Evolutionary conservation across 129 eudicot species (phyloP).

Genomic region (Pittosporum tobira): DNA sequence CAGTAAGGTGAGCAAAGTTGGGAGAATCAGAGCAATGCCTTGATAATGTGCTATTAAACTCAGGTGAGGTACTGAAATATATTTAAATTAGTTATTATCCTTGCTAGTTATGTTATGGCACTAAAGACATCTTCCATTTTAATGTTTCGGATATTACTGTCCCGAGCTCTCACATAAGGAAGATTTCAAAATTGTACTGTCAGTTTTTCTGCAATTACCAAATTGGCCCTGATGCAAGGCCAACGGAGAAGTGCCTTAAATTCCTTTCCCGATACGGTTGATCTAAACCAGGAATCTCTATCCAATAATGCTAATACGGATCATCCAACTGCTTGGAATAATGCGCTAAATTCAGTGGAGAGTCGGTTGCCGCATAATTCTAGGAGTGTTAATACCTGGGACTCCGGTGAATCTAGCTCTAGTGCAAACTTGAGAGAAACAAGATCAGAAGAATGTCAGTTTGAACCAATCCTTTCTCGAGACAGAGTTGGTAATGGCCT

Average conservation of each 20-base stretch:
- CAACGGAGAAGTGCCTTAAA: constrained; percentile 35
- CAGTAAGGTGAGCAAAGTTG: neutral
- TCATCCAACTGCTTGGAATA: constrained; percentile 38
- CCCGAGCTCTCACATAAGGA: neutral
- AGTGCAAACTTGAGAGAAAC: constrained; percentile 32
- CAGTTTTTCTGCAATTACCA: neutral
- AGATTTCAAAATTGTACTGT: neutral
- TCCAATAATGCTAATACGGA: constrained; percentile 39
- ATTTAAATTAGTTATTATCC: neutral
- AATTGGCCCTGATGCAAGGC: constrained; percentile 32
- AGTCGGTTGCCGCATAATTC: constrained; percentile 32
- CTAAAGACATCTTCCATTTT: neutral
- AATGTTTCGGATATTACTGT: neutral
- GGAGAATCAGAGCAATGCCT: neutral
- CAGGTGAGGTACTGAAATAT: neutral
- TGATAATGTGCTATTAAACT: neutral
- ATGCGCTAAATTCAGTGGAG: constrained; percentile 47
- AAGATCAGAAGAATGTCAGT: constrained; percentile 26
- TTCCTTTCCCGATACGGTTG: constrained; percentile 40
- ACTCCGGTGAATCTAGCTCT: constrained; percentile 78
- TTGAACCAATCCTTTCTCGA: constrained; percentile 18
- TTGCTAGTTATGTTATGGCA: neutral
- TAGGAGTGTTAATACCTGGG: constrained; percentile 45
- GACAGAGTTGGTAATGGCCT: constrained; percentile 15
- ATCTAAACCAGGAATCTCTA: constrained; percentile 53